A percentile compares a stretch with the other conserved stretches of the same genome.
phyloP scores from a whole-genome alignment of 192 early-diverging fungal species.

The Funneliformis geosporum region DNA sequence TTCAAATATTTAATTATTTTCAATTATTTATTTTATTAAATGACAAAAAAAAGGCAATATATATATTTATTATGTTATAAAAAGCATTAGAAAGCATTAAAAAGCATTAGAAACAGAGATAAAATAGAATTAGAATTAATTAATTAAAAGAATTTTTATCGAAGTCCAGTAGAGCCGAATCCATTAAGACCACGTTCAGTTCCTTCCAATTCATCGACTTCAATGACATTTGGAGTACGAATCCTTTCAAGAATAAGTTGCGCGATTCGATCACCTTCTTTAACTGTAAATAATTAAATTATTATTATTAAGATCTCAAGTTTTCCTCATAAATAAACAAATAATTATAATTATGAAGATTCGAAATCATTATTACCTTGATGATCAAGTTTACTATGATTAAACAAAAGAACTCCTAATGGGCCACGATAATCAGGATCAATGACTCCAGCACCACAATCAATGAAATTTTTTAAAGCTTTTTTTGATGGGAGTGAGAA shows the following conservation, averaged over 20 bases:
- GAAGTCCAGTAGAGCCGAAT: background rate
- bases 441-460: conserved; percentile 76
- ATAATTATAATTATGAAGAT: too few relatives aligned
- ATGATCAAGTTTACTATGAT: conserved; percentile 69
- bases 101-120: too few relatives aligned
- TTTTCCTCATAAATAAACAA: conserved; percentile 55
- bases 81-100: too few relatives aligned
- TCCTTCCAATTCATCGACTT: conserved; percentile 58
- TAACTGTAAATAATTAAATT: conserved; percentile 69
- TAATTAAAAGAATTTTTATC: background rate
- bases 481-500: background rate
- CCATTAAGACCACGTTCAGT: background rate
- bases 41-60: too few relatives aligned
- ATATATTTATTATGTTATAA: too few relatives aligned
- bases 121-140: too few relatives aligned
- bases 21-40: background rate
- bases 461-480: conserved; percentile 18
- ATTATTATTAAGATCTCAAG: conserved; percentile 90
- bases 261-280: conserved; percentile 91
- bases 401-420: conserved; percentile 84
- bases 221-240: conserved; percentile 73
- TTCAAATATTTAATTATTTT: background rate
- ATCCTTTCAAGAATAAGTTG: conserved; percentile 93
- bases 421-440: conserved; percentile 90
- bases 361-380: conserved; percentile 4